Percentiles rank a stretch among this genome's conserved stretches.
These are phyloP conservation scores for Saccharomycopsis javanensis DNA, from an alignment of 805 yeast species.

Conservation along the genomic window DNA sequence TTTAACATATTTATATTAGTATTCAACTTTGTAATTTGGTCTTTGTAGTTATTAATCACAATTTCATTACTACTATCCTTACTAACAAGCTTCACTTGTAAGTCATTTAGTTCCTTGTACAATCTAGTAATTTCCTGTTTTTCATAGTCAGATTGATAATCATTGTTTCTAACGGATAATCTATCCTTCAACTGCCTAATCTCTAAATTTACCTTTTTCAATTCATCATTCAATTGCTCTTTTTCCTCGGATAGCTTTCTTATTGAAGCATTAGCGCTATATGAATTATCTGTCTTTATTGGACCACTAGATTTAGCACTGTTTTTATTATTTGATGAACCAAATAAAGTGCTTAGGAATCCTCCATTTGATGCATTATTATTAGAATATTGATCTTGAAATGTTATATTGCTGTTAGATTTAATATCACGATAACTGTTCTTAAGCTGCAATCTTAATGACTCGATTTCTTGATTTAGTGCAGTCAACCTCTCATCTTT, in stretches of 20 bases:
- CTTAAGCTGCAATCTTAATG: constrained; percentile 22
- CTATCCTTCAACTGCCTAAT: constrained; percentile 30
- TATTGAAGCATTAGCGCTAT: constrained; percentile 22
- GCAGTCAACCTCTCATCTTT: constrained; percentile 22
- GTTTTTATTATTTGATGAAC: background rate
- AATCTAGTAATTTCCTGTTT: constrained; percentile 33
- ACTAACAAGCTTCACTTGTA: constrained; percentile 24
- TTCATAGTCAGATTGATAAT: constrained; percentile 23
- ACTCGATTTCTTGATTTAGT: constrained; percentile 27
- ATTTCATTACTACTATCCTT: constrained; percentile 21
- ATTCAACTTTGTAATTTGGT: constrained; percentile 20
- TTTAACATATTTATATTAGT: constrained; percentile 1
- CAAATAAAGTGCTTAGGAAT: constrained; percentile 15
- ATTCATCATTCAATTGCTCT: constrained; percentile 26
- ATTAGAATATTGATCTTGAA: constrained; percentile 5
- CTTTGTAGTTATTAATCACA: constrained; percentile 20
- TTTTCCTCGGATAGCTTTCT: constrained; percentile 25
- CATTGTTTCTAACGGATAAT: constrained; percentile 27
- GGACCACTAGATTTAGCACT: background rate
- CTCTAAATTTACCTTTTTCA: constrained; percentile 30
- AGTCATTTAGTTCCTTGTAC: constrained; percentile 28
- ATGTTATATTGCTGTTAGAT: background rate
- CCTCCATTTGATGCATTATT: constrained; percentile 6
- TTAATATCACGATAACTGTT: constrained; percentile 6
- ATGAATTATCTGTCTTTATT: background rate